Base-by-base conservation (phyloP, 208 protist genomes). In the Tetramitus jugosus region DNA sequence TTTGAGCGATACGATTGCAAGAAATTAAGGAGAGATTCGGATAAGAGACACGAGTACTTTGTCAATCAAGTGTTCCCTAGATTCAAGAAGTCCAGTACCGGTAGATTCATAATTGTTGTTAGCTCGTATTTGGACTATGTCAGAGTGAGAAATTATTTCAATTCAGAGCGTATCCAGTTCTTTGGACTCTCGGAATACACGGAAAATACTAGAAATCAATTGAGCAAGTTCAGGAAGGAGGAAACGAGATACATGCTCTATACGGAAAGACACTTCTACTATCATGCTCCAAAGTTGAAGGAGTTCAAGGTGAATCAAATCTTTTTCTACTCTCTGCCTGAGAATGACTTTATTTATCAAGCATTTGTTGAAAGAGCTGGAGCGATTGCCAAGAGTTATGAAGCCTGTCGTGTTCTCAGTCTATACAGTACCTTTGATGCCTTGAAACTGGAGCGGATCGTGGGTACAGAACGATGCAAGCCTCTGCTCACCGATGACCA, bases 241-340 rank as follows among this genome's bases (percentile, higher is more conserved):
- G 85, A 92, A 81, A 82, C 86, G 1, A 86, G 86, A 39, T 89
- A 96, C 43, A 83, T 98, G 77, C 81, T 98, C 7, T 88, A 94
- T 71, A 98, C 93, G 37, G 95, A 98, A 81, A 88, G 96, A 45
- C 97, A 96, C 76, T 95, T 97, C 86, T 98, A 95, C 81, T 98
- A 95, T 81, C 88, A 90, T 76, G 88, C 94, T 26, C 95, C 96
- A 82, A 90, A 93, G 83, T 88, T 97, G 56, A 90, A 91, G 80
- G 83, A 93, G 60, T 74, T 74, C n/a, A 17, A 49, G 3, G 87
- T 92, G 10, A 88, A 95, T 82, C 86, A 89, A 65, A 79, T 98
- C 3, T 83, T 98, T 42, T 97, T 97, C 83, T 98, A 98, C 82
- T 91, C 91, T 39, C 92, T 93, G 61, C 94, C 96, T 20, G 80